Conservation (phyloP, 2,329 filamentous ascomycete genomes). For the Moelleriella libera region DNA sequence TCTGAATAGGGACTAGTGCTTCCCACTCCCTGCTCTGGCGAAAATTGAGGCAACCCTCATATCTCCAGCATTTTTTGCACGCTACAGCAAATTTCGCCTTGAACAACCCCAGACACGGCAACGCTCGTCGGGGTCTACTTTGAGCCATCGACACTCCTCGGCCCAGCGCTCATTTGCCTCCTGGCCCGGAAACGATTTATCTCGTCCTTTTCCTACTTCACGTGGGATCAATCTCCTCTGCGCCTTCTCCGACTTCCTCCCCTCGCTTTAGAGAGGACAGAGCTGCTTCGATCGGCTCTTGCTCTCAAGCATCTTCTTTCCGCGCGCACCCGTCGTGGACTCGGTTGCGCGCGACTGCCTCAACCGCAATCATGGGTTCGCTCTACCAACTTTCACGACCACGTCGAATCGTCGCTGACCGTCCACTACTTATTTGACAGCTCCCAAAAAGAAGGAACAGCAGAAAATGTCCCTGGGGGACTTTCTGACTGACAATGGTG, state of each 20-base stretch:
- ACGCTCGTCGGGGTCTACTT: slow-evolving; percentile 21
- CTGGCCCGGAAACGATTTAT: slow-evolving; percentile 9
- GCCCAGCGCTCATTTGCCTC: too few species aligned
- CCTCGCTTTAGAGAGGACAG: slow-evolving; percentile 9
- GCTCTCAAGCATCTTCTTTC: slow-evolving; percentile 6
- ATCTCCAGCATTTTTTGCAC: slow-evolving; percentile 20
- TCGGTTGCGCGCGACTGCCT: slow-evolving; percentile 29
- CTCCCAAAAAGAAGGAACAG: slow-evolving; percentile 83
- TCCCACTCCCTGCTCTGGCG: slow-evolving; percentile 24
- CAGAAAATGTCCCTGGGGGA: slow-evolving; percentile 97
- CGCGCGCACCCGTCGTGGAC: slow-evolving; percentile 24
- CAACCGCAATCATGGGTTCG: slow-evolving; percentile 49
- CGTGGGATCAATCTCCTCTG: slow-evolving; percentile 1
- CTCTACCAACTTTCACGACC: slow-evolving; percentile 2
- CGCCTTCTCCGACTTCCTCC: not conserved
- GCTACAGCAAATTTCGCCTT: slow-evolving; percentile 29
- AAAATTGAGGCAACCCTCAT: slow-evolving; percentile 30
- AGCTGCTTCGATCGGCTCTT: slow-evolving; percentile 15
- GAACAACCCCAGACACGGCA: slow-evolving; percentile 26
- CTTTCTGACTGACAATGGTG: slow-evolving; percentile 88
- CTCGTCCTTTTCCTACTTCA: slow-evolving; percentile 3
- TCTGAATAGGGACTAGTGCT: slow-evolving; percentile 18
- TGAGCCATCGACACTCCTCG: not conserved
- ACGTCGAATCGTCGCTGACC: not conserved
- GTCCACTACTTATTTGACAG: slow-evolving; percentile 26